Evolutionary conservation across 768 basidiomycete species (phyloP), one percentile per base, ranked within the genome.

Genomic region (Tulasnella sp.): DNA sequence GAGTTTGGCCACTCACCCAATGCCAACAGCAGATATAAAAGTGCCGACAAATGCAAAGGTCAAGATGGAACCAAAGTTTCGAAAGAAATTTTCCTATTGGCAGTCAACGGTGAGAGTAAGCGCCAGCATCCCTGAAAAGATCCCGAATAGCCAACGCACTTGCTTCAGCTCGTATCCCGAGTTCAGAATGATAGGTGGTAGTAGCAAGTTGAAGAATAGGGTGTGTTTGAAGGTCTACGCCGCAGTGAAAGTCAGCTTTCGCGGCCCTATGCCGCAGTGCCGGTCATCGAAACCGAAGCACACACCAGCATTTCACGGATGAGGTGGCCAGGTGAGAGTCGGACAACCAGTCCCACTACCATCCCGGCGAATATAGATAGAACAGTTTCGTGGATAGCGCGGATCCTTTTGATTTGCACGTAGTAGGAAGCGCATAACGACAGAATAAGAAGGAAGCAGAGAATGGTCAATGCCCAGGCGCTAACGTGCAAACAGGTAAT

Each of bases 131-230:
- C 67, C 34, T 19, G 73, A 71, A 34, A 52, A 14, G n/a, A 36
- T 15, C 70, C 37, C 70, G 37, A 34, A n/a, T 6, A 7, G 29
- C 14, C 39, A 14, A 80, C 89, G 77, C 76, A 91, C 95, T 87
- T 99, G 96, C 82, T 96, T 97, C 76, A 99, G 89, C 83, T 97
- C 96, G 82, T 97, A 99, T 7, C 97, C 97, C 1, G 96, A 97
- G 83, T 96, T 97, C 52, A 99, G 85, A 81, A 99, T 99, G 82
- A 99, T 99, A 0, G 97, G 97, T 6, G 97, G 97, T 4, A 99
- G 88, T n/a, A 99, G 86, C 29, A 99, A 87, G 83, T 99, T 99
- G 87, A 99, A 97, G 86, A 99, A 97, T 71, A 99, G 86, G 2
- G 97, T 98, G 81, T 97, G 94, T 82, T 93, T 94, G 87, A 97